Percentiles rank a stretch among this genome's conserved stretches.
Evolutionary conservation across 2,329 filamentous ascomycete genomes (phyloP).

Genomic region (Davidsoniella neocaledoniae): DNA sequence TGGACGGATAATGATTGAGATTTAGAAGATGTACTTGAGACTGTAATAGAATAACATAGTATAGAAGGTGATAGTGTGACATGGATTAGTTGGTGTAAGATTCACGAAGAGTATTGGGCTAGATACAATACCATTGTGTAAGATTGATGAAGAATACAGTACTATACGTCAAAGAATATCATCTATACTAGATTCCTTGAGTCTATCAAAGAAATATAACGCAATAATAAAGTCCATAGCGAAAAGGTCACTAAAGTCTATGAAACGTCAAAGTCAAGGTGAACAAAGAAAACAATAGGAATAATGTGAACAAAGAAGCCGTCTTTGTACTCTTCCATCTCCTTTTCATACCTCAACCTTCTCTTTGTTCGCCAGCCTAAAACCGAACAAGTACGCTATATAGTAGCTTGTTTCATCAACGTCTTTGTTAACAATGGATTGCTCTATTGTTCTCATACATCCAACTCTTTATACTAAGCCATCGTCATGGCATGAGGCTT

Average conservation of each 20-base stretch:
- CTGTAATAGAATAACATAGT: not conserved
- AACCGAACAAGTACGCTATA: not conserved
- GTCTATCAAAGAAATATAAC: too few relatives aligned
- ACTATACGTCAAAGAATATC: too few relatives aligned
- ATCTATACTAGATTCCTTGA: too few relatives aligned
- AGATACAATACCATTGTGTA: too few relatives aligned
- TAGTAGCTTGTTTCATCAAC: not conserved
- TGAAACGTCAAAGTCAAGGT: not conserved
- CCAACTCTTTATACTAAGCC: not conserved
- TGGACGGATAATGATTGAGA: slow-evolving; percentile 31
- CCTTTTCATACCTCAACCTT: too few relatives aligned
- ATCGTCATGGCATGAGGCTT: not conserved
- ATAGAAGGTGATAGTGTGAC: not conserved
- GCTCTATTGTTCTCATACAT: not conserved
- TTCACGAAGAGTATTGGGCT: too few relatives aligned
- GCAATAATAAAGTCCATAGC: too few relatives aligned
- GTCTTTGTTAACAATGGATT: not conserved
- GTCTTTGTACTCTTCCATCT: not conserved
- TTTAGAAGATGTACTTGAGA: slow-evolving; percentile 18
- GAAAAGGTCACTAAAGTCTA: too few relatives aligned
- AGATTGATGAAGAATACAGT: not conserved
- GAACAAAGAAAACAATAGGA: too few relatives aligned
- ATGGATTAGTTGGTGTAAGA: too few relatives aligned
- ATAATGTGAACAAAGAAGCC: too few relatives aligned
- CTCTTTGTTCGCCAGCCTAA: too few relatives aligned